A percentile compares a stretch with the other conserved stretches of the same genome.
Evolutionary conservation across 345 rosid genomes (phyloP).

Genomic region (Firmiana major): DNA sequence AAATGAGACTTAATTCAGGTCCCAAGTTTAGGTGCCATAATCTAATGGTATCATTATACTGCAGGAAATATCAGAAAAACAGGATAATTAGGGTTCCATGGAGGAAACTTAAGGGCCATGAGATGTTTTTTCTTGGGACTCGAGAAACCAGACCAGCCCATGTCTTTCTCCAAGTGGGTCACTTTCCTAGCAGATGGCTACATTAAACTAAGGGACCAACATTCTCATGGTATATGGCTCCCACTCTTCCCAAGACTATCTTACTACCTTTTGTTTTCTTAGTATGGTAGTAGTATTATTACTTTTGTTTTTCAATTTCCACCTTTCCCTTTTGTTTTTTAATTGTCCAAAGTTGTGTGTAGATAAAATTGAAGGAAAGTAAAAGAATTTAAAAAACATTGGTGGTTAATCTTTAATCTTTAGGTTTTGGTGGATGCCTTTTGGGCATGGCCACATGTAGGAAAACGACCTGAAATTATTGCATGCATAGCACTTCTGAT

Average conservation of each 20-base stretch:
- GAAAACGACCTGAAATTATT: conserved; percentile 44
- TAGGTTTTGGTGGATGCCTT: conserved; percentile 21
- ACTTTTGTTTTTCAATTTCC: background rate
- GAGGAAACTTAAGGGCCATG: background rate
- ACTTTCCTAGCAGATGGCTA: conserved; percentile 27
- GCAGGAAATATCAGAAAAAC: background rate
- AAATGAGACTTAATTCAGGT: background rate
- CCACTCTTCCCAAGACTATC: conserved; percentile 20
- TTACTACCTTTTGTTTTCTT: conserved; percentile 11
- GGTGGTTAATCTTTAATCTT: conserved; percentile 7
- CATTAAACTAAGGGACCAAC: conserved; percentile 37
- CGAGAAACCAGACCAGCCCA: conserved; percentile 18
- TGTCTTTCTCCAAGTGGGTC: conserved; percentile 31
- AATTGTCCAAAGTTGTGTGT: background rate
- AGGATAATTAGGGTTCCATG: background rate
- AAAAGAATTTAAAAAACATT: background rate
- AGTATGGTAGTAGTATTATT: background rate
- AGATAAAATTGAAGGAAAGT: background rate
- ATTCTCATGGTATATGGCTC: conserved; percentile 40
- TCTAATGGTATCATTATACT: background rate
- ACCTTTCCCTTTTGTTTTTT: background rate
- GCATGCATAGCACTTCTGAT: conserved; percentile 21
- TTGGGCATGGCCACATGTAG: conserved; percentile 26
- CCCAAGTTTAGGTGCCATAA: background rate
- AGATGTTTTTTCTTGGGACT: conserved; percentile 21